A percentile compares a stretch with the other conserved stretches of the same genome.
These are phyloP conservation scores for Dionaea muscipula DNA, from an alignment of 179 eudicot species.

Conservation along the genomic window DNA sequence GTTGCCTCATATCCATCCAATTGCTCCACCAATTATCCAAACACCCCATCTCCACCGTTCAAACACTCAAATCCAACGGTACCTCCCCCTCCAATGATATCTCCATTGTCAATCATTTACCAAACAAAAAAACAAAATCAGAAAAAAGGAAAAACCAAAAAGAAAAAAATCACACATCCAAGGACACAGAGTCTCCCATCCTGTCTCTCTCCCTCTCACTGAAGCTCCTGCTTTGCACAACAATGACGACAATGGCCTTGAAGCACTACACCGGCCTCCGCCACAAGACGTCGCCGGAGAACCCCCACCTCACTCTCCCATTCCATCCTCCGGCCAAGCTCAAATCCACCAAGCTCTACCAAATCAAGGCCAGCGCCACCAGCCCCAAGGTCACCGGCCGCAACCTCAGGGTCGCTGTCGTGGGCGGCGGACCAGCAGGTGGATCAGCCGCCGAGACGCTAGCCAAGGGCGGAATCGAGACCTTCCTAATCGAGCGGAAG, in stretches of 20 bases:
- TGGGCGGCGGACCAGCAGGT: constrained; percentile 68
- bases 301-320: constrained; percentile 11
- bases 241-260: constrained; percentile 30
- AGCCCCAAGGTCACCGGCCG: constrained; percentile 50
- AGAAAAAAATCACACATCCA: background rate
- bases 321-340: constrained; percentile 1
- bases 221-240: too few relatives aligned
- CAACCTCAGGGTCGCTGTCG: constrained; percentile 54
- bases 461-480: constrained; percentile 57
- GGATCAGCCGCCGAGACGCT: constrained; percentile 64
- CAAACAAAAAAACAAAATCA: too few relatives aligned
- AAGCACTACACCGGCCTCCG: constrained; percentile 56
- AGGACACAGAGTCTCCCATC: too few relatives aligned
- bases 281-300: constrained; percentile 13
- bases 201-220: background rate
- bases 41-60: constrained; percentile 36
- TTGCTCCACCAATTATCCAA: constrained; percentile 24
- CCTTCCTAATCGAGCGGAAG: constrained; percentile 45
- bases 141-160: background rate
- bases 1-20: too few relatives aligned
- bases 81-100: constrained; percentile 32
- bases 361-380: constrained; percentile 18
- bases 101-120: constrained; percentile 17
- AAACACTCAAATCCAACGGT: constrained; percentile 40
- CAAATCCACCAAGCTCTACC: constrained; percentile 8